Conservation (phyloP, 2,329 filamentous ascomycete genomes). For the Paecilomyces sp. region DNA sequence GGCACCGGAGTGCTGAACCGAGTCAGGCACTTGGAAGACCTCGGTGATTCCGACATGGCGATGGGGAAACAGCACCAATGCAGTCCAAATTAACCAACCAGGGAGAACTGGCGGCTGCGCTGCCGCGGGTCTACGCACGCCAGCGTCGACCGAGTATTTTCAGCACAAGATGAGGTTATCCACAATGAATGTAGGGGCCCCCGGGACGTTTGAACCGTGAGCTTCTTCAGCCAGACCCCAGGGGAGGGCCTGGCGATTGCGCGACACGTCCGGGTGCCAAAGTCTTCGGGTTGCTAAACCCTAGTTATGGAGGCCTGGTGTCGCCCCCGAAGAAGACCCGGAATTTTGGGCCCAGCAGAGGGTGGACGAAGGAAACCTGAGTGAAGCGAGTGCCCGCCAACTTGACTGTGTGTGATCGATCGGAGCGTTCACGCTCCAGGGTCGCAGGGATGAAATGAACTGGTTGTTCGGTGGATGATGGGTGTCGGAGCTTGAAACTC, state of each 20-base stretch:
- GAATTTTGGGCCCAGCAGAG: conserved; percentile 84
- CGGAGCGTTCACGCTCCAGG: conserved; percentile 28
- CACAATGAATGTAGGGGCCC: conserved; percentile 13
- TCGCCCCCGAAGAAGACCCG: conserved; percentile 96
- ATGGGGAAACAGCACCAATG: background rate
- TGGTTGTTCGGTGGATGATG: conserved; percentile 5
- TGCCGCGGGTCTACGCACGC: conserved; percentile 5
- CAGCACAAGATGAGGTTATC: conserved; percentile 4
- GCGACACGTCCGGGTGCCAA: conserved; percentile 29
- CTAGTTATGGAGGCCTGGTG: conserved; percentile 94
- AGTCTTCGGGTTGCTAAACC: conserved; percentile 29
- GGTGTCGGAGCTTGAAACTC: conserved; percentile 5
- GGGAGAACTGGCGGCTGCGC: conserved; percentile 3
- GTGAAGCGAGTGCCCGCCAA: conserved; percentile 78
- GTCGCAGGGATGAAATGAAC: conserved; percentile 14
- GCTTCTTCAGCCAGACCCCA: conserved; percentile 37
- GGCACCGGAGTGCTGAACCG: conserved; percentile 58
- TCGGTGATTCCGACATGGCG: conserved; percentile 47
- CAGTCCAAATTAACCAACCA: conserved; percentile 2
- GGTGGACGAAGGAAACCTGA: conserved; percentile 69
- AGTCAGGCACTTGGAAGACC: conserved; percentile 58
- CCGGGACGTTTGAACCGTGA: conserved; percentile 23
- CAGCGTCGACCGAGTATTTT: conserved; percentile 5
- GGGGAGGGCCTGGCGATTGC: conserved; percentile 29
- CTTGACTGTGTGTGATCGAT: conserved; percentile 60